Evolutionary conservation across 495 filamentous ascomycete species (phyloP), one percentile per base, ranked within the genome.

Genomic region (Hyaloscypha finlandica): DNA sequence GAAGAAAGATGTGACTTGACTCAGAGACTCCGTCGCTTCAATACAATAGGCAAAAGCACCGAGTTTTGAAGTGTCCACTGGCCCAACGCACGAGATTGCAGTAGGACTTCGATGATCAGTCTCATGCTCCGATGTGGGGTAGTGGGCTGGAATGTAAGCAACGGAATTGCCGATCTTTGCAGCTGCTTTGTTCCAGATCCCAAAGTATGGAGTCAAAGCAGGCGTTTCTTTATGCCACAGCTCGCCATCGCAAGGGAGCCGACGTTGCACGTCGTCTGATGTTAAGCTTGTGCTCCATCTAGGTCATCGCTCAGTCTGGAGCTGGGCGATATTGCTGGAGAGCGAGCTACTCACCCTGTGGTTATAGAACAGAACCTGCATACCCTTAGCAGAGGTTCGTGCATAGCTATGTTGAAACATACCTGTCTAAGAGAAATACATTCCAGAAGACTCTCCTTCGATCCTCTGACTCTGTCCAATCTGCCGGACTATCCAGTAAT

Each of bases 21-120:
- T 78, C 8, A 81, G 68, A 1, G 74, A 77, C 61, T 79, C 79
- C 3, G 78, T 80, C 8, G 79, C 77, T 60, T 81, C 79, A 37
- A 81, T 73, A 56, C 80, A 75, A 63, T 81, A 81, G 1, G 79
- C 79, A 72, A 77, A 81, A 12, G 77, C 75, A 0, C 79, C 79
- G 53, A 81, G 68, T 8, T 75, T 79, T 0, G 77, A 74, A 42
- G 72, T 71, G 52, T 80, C 77, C 6, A 73, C 73, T 32, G 53
- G 42, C n/a, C 57, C 69, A 52, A 65, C 54, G 54, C 35, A 65
- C 59, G 64, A 61, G 14, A 55, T 53, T 63, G 35, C 29, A 61
- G 39, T 32, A 31, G 39, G 65, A 33, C 63, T 61, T 35, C 31
- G 60, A 37, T 48, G 20, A 55, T 31, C 63, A 20, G 56, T 42